Base-by-base conservation (phyloP, 2,329 filamentous ascomycete genomes). In the Talaromyces sp. region DNA sequence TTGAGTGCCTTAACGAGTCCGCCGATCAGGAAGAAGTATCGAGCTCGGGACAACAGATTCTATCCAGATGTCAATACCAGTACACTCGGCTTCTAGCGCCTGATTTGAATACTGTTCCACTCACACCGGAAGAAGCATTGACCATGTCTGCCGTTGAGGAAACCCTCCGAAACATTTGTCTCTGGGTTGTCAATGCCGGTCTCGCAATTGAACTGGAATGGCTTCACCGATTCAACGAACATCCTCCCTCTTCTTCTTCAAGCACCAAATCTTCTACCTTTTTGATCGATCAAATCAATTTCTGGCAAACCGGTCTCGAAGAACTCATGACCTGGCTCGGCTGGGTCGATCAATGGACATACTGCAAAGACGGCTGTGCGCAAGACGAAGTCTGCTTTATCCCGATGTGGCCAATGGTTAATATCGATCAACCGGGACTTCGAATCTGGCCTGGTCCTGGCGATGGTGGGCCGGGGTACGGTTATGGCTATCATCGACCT, bases 251-350 rank as follows among this genome's bases (percentile, higher is more conserved):
- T 25, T 49, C 22, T 25, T 13, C 45, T 2, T 6, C 11, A 6
- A 25, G 11, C 19, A 7, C 11, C 45, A 49, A 25, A 2, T 2
- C 45, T 25, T 25, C 13, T 25, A 1, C 22, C 45, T 27, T 25
- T 29, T 19, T 59, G 22, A n/a, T 19, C 68, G 34, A 74, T 75
- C 70, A 72, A 74, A 68, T 59, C 40, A 53, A 65, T 63, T 38
- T 36, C 3, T 80, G 79, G 76, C 70, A 66, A n/a, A 63, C 72
- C 5, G 71, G 75, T 17, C 66, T 83, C 3, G 74, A 80, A 54
- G 77, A 82, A 67, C 70, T 84, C 11, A 78, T 79, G 70, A 81
- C 82, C 1, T 85, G 82, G 82, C 73, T 84, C 0, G 82, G 82
- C 5, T 85, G 82, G 82, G 80, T 79, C 40, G 80, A 80, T 31